These are phyloP conservation scores for Eustoma russellianum DNA, from an alignment of 257 asterid species.

Conservation along the genomic window DNA sequence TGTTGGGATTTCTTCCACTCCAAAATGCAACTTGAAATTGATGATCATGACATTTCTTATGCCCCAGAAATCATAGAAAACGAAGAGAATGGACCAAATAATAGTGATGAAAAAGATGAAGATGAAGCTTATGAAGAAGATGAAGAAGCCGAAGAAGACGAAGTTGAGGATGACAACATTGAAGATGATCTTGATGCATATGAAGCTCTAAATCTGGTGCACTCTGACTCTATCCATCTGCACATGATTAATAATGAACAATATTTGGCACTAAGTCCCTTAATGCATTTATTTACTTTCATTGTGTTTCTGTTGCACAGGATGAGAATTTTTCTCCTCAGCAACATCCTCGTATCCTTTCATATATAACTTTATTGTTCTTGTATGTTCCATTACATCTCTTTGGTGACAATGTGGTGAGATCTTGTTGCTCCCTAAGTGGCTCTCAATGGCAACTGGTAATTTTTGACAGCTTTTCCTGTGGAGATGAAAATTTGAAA, in stretches of 20 bases:
- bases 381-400: too few relatives aligned
- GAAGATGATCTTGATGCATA: constrained; percentile 54
- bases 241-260: background rate
- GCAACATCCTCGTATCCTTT: constrained; percentile 63
- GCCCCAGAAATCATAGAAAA: constrained; percentile 31
- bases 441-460: too few relatives aligned
- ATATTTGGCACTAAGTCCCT: background rate
- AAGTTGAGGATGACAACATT: constrained; percentile 52
- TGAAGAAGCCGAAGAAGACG: constrained; percentile 51
- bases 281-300: constrained; percentile 5
- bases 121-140: constrained; percentile 46
- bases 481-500: too few relatives aligned
- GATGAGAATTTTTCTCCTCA: constrained; percentile 29
- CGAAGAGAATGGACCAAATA: constrained; percentile 43
- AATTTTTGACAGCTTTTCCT: too few relatives aligned
- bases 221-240: constrained; percentile 1
- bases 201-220: constrained; percentile 44
- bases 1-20: background rate
- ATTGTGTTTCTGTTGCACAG: constrained; percentile 38
- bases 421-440: too few relatives aligned
- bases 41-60: constrained; percentile 6
- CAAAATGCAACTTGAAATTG: background rate
- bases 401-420: too few relatives aligned
- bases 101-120: constrained; percentile 42
- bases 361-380: constrained; percentile 5